Evolutionary conservation across 2,329 filamentous ascomycete species (phyloP).

Genomic region (Apiospora arundinis): DNA sequence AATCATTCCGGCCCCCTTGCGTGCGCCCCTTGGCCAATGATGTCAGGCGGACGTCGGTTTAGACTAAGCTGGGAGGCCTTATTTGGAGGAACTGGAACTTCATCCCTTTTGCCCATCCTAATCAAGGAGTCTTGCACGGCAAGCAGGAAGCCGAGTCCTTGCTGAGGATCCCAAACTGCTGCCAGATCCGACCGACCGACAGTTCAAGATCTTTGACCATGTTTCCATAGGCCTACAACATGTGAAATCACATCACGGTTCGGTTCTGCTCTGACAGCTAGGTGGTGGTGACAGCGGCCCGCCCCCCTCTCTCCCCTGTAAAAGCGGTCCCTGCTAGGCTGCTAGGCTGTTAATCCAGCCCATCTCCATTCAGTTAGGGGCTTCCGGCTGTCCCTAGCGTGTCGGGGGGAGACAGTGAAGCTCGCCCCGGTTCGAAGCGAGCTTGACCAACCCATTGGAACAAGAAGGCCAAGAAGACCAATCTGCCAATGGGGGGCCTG

Average conservation of each 20-base stretch:
- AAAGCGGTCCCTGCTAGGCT: slow-evolving; percentile 1
- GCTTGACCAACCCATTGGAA: background rate
- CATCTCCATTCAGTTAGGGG: slow-evolving; percentile 3
- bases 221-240: background rate
- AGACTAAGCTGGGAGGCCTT: background rate
- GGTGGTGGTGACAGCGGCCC: slow-evolving; percentile 15
- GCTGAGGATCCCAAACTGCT: background rate
- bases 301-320: slow-evolving; percentile 15
- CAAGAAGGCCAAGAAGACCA: background rate
- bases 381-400: slow-evolving; percentile 12
- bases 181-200: background rate
- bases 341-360: background rate
- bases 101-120: background rate
- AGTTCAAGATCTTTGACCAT: background rate
- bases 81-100: background rate
- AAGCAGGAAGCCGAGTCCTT: background rate
- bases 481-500: background rate
- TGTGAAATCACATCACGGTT: background rate
- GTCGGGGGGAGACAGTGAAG: background rate
- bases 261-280: background rate
- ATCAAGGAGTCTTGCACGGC: background rate
- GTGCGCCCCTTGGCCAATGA: background rate
- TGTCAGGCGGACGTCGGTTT: background rate
- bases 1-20: background rate
- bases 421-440: slow-evolving; percentile 7